phyloP scores from a whole-genome alignment of 495 filamentous ascomycete species.

The Chaetomium tenue region DNA sequence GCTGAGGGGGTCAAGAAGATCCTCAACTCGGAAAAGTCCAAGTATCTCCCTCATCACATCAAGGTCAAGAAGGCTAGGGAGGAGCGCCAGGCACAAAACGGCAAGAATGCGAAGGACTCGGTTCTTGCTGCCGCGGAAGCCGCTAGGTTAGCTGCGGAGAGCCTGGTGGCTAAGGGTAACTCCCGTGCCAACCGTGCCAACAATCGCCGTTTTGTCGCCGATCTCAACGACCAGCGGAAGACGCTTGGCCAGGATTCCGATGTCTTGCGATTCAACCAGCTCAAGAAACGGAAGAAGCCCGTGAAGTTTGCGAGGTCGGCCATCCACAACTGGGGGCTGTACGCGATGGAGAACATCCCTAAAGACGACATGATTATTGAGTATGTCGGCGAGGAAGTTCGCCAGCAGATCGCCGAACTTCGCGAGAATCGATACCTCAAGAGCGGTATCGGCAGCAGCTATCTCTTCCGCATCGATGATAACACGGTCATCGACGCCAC shows the following conservation, averaged over 20 bases:
- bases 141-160: constrained; percentile 73
- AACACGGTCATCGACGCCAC: constrained; percentile 97
- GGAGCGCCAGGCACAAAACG: constrained; percentile 77
- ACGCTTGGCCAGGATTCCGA: constrained; percentile 81
- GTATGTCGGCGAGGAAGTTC: constrained; percentile 96
- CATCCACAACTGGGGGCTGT: constrained; percentile 98
- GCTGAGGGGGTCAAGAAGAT: constrained; percentile 95
- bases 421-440: constrained; percentile 88
- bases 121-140: constrained; percentile 65
- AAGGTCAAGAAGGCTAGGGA: constrained; percentile 87
- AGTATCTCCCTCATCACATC: constrained; percentile 96
- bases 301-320: constrained; percentile 97
- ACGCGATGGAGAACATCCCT: constrained; percentile 94
- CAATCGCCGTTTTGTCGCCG: constrained; percentile 87
- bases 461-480: constrained; percentile 97
- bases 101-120: constrained; percentile 64
- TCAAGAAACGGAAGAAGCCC: constrained; percentile 99
- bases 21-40: constrained; percentile 92
- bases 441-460: constrained; percentile 95
- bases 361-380: constrained; percentile 99
- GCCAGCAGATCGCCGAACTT: constrained; percentile 93
- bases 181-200: constrained; percentile 91
- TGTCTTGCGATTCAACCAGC: constrained; percentile 93
- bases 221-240: constrained; percentile 91
- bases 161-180: constrained; percentile 68